Evolutionary conservation across 208 protist genomes (phyloP), one percentile per base, ranked within the genome.

Genomic region (Crithidia bombi): DNA sequence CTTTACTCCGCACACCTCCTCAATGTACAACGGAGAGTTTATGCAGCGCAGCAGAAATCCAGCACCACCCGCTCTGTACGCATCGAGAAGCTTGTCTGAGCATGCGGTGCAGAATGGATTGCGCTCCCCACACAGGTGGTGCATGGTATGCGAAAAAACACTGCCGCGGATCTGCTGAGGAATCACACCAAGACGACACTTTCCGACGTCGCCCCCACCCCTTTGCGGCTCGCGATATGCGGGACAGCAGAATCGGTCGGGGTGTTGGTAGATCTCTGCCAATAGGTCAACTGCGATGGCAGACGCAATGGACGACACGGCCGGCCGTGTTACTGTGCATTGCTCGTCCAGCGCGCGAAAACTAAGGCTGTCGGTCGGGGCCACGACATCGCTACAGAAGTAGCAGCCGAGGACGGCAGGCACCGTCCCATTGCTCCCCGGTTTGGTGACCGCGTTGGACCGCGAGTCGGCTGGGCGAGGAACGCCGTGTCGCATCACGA

Each of bases 261-360:
- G 89, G 69, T 99, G 98, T 63, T 99, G 97, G 26, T 98, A 80
- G 2, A 98, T 15, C 38, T 93, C 71, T 4, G 98, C 94, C 15
- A 98, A 49, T 23, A 99, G 52, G 76, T 99, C 98, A 12, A 99
- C 95, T 3, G 94, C 97, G 0, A 97, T 72, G 3, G 98, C 72
- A 3, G 89, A 85, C 1, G 98, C 98, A 28, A 99, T 92, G 21
- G 90, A 89, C 15, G 96, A 96, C 5, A 99, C 73, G 28, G 96
- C 98, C 11, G 92, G 94, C 33, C 91, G 83, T 0, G 98, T 99
- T 1, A 99, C 98, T 0, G 98, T 99, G 84, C 98, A 99, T 78
- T 99, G 98, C 84, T 99, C 96, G 82, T 99, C 99, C 0, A 99
- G 84, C 23, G 98, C 98, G 46, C 98, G 86, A 56, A 97, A 94